A percentile compares a stretch with the other conserved stretches of the same genome.
Evolutionary conservation across 2,329 filamentous ascomycete genomes (phyloP).

Genomic region (Alternaria atra): DNA sequence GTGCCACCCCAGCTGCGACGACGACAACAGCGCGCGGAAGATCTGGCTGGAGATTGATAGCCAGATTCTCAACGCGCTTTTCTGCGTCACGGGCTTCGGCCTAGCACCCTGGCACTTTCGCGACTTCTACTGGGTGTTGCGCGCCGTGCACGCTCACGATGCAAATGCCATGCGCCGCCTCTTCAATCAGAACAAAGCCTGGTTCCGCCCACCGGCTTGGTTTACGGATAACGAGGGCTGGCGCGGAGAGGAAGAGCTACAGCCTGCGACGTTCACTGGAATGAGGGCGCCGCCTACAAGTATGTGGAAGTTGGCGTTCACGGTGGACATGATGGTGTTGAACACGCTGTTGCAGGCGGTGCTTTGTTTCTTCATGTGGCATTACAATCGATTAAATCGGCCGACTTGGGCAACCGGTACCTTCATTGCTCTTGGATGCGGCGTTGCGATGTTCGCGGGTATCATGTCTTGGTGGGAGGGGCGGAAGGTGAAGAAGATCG

Average conservation of each 20-base stretch:
- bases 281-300: conserved; percentile 62
- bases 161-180: conserved; percentile 66
- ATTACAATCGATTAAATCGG: conserved; percentile 73
- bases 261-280: not conserved
- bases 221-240: conserved; percentile 64
- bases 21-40: conserved; percentile 75
- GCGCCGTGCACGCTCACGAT: conserved; percentile 61
- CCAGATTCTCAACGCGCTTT: conserved; percentile 85
- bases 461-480: conserved; percentile 75
- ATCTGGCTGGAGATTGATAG: conserved; percentile 85
- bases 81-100: conserved; percentile 87
- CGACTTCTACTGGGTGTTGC: conserved; percentile 76
- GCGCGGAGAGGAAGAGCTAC: too few species aligned
- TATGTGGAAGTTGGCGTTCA: conserved; percentile 78
- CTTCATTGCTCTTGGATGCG: conserved; percentile 77
- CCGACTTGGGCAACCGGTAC: conserved; percentile 74
- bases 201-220: conserved; percentile 77
- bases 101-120: conserved; percentile 85
- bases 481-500: conserved; percentile 53
- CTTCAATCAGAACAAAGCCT: conserved; percentile 76
- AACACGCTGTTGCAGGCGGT: conserved; percentile 81
- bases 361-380: conserved; percentile 84
- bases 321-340: conserved; percentile 78
- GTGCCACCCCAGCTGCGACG: conserved; percentile 74
- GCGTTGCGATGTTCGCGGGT: conserved; percentile 73